These are phyloP conservation scores for Melaleuca alternifolia DNA, from an alignment of 345 rosid species.

Conservation along the genomic window DNA sequence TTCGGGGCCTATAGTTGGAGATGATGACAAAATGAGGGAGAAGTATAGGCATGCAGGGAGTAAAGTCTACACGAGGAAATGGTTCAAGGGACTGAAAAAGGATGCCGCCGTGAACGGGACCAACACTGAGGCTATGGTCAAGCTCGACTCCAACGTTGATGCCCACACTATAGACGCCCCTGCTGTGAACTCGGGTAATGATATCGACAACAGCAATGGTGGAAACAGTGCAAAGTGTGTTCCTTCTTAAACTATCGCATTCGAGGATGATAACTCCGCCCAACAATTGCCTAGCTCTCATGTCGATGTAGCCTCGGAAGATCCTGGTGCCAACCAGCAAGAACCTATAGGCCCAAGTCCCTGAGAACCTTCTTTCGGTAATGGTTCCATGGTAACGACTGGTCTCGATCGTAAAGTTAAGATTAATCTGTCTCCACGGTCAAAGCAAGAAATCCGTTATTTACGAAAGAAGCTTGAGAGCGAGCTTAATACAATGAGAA, in stretches of 20 bases:
- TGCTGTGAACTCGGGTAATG: neutral
- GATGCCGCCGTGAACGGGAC: neutral
- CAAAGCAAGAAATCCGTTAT: constrained; percentile 54
- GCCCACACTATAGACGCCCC: neutral
- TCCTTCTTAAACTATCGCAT: constrained; percentile 15
- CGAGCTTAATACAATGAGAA: constrained; percentile 61
- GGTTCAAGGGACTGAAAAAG: constrained; percentile 39
- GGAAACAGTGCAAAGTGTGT: constrained; percentile 6
- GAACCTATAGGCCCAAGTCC: neutral
- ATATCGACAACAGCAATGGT: neutral
- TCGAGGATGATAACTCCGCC: constrained; percentile 16
- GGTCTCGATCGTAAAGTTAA: constrained; percentile 32
- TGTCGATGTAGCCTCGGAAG: constrained; percentile 18
- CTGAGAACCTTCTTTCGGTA: constrained; percentile 17
- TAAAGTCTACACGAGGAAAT: constrained; percentile 80
- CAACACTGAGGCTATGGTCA: neutral
- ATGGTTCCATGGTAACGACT: constrained; percentile 31
- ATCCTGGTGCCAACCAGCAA: constrained; percentile 23
- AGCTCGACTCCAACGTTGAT: neutral
- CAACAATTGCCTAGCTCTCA: constrained; percentile 9
- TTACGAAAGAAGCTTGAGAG: constrained; percentile 67
- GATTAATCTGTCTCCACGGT: constrained; percentile 40
- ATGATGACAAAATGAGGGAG: constrained; percentile 50
- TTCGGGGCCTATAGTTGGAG: constrained; percentile 71
- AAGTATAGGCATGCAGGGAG: constrained; percentile 44